These are phyloP conservation scores for Kalanchoe fedtschenkoi DNA, from an alignment of 164 flowering plant species.

Conservation along the genomic window DNA sequence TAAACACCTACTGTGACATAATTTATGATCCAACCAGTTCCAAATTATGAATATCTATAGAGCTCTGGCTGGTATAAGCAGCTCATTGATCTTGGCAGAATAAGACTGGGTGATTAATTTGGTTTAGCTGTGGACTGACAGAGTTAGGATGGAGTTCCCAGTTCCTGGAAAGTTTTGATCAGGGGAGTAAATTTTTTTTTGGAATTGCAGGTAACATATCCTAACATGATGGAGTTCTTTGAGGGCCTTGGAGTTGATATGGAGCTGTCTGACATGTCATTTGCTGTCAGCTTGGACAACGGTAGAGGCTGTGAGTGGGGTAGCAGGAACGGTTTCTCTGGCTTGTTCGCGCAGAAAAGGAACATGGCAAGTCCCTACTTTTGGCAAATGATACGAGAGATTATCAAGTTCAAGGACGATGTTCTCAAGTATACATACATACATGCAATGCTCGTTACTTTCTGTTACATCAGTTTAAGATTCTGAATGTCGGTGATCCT, in stretches of 20 bases:
- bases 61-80: too few species aligned
- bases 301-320: slow-evolving; percentile 90
- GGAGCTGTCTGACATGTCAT: slow-evolving; percentile 89
- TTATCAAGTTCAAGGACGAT: slow-evolving; percentile 67
- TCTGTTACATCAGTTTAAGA: neutral
- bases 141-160: too few species aligned
- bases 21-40: too few species aligned
- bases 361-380: slow-evolving; percentile 66
- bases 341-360: slow-evolving; percentile 80
- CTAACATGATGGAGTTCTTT: slow-evolving; percentile 89
- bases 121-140: too few species aligned
- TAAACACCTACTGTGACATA: too few species aligned
- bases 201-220: slow-evolving; percentile 67
- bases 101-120: neutral
- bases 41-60: too few species aligned
- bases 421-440: slow-evolving; percentile 42
- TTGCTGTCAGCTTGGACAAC: slow-evolving; percentile 70
- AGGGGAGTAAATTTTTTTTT: neutral
- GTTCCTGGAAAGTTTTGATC: neutral
- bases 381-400: slow-evolving; percentile 73
- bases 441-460: neutral
- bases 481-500: neutral
- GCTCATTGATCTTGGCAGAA: too few species aligned
- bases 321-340: slow-evolving; percentile 61
- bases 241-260: slow-evolving; percentile 82